Evolutionary conservation across 805 yeast species (phyloP), one percentile per base, ranked within the genome.

Genomic region (Yamadazyma tumulicola): DNA sequence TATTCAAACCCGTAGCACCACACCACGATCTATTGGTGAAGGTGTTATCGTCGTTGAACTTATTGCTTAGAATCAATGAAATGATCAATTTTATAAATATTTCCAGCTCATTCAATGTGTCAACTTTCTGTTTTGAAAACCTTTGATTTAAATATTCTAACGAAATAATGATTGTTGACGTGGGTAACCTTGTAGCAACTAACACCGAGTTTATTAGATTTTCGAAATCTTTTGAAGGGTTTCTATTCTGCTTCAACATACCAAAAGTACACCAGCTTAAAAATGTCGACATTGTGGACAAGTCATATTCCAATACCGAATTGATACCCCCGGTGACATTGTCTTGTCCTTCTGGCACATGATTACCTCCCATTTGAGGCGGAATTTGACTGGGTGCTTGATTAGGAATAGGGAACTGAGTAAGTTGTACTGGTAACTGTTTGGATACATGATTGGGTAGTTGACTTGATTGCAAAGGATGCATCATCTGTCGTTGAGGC

Each of bases 11-110:
- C 4, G 96, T 85, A n/a, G 97, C 97, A 42, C 87, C 88, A 26
- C 87, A 76, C 98, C 98, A 91, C 6, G 96, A 86, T 52, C 79
- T 81, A 64, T 91, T 91, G 41, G 95, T 87, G 55, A 91, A 91
- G 19, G 97, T 91, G 63, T 91, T 88, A 64, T 91, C 98, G 61
- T 91, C 97, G 55, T 89, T 87, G 58, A 87, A 86, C 64, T 91
- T 91, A 67, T 91, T 91, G 30, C 96, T 95, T 42, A 91, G 67
- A 23, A 91, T 76, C 28, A 91, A 69, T 3, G 94, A 73, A 14
- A 83, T 69, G 27, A 81, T 78, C 26, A 87, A 57, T 55, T 66
- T 72, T 53, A 64, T 70, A 64, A 72, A 85, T 52, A 66, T 50
- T 41, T 70, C 64, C 31, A 51, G 49, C 34, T 63, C 61, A 36